These are phyloP conservation scores for Phytophthora cactorum DNA, from an alignment of 352 stramenopile species.

Conservation along the genomic window DNA sequence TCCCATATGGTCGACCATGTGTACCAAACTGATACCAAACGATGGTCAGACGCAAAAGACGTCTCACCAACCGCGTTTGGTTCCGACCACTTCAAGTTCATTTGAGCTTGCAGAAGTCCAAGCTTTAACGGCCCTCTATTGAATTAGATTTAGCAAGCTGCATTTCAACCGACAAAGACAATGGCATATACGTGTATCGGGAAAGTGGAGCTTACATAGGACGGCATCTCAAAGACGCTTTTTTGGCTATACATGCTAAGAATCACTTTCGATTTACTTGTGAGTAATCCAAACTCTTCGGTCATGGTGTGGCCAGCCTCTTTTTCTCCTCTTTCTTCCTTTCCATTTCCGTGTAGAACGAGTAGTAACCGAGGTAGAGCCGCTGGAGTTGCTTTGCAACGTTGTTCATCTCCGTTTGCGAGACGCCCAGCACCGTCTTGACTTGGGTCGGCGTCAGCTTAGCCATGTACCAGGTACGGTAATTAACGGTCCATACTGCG, in stretches of 20 bases:
- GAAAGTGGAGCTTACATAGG: too few species aligned
- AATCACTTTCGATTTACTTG: background rate
- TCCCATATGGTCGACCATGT: background rate
- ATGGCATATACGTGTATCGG: too few species aligned
- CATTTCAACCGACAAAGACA: too few species aligned
- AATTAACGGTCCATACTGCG: background rate
- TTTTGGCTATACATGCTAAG: background rate
- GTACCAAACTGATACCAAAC: background rate
- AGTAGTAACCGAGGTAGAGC: conserved; percentile 25
- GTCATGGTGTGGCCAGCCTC: background rate
- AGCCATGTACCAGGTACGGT: conserved; percentile 15
- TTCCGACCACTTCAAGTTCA: background rate
- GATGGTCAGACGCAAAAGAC: background rate
- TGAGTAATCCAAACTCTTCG: background rate
- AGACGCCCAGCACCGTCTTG: conserved; percentile 1
- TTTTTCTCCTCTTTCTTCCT: background rate
- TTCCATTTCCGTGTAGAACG: conserved; percentile 16
- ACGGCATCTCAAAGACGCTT: background rate
- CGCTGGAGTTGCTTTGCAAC: conserved; percentile 7
- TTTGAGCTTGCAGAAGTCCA: too few species aligned
- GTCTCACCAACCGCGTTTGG: background rate
- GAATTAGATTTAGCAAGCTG: too few species aligned
- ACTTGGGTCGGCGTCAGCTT: conserved; percentile 8
- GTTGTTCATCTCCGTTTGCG: background rate
- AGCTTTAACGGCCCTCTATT: too few species aligned